Conservation (phyloP, 2,329 filamentous ascomycete genomes). For the Neofusicoccum parvum region DNA sequence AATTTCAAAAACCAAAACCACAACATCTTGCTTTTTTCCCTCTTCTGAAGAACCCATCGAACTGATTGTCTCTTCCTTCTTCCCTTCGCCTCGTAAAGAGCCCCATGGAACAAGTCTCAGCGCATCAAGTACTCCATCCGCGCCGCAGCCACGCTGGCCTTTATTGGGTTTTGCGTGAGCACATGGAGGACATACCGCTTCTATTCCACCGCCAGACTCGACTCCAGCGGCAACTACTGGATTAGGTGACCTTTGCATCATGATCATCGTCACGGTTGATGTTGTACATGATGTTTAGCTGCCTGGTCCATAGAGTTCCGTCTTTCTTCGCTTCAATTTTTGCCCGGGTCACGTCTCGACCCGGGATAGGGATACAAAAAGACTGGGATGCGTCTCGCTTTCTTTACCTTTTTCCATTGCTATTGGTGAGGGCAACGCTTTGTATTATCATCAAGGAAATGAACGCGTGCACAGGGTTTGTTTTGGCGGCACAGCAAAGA, state of each 20-base stretch:
- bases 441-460: conserved; percentile 6
- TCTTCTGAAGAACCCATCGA: neutral
- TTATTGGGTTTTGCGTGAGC: conserved; percentile 5
- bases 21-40: neutral
- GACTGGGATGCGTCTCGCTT: neutral
- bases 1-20: neutral
- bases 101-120: conserved; percentile 18
- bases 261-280: conserved; percentile 30
- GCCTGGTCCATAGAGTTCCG: neutral
- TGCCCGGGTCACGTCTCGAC: neutral
- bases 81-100: conserved; percentile 5
- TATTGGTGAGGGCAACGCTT: neutral
- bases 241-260: conserved; percentile 1
- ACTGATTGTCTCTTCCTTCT: conserved; percentile 8
- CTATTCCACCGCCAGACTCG: conserved; percentile 1
- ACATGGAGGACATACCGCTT: neutral
- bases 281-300: neutral
- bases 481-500: conserved; percentile 1
- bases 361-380: conserved; percentile 2
- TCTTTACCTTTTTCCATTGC: neutral
- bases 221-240: conserved; percentile 18
- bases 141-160: neutral
- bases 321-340: neutral
- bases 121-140: conserved; percentile 14
- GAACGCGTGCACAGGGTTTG: neutral